Conservation (phyloP, 78 protist genomes). For the Capsaspora owczarzaki region DNA sequence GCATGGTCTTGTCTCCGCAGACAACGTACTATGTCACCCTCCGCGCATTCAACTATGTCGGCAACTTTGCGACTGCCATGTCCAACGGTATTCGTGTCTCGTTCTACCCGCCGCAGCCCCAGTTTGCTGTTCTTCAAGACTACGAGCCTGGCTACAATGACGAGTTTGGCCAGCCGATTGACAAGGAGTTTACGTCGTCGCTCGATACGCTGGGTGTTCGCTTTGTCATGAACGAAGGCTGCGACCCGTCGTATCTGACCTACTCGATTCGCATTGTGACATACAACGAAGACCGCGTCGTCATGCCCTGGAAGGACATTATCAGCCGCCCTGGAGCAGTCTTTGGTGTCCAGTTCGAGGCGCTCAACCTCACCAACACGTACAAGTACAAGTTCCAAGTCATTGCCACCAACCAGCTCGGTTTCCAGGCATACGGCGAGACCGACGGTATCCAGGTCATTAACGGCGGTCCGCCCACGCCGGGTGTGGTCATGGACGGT, state of each 20-base stretch:
- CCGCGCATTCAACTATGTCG: not conserved
- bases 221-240: not conserved
- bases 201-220: not conserved
- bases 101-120: too few species aligned
- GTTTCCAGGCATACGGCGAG: not conserved
- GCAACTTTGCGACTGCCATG: not conserved
- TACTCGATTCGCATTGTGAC: not conserved
- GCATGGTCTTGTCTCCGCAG: not conserved
- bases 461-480: not conserved
- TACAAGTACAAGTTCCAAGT: not conserved
- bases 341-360: not conserved
- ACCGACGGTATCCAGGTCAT: not conserved
- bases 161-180: too few species aligned
- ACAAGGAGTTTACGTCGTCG: too few species aligned
- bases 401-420: not conserved
- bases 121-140: too few species aligned
- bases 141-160: too few species aligned
- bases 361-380: not conserved
- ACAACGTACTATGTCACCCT: not conserved
- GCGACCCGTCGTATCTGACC: not conserved
- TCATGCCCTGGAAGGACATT: not conserved
- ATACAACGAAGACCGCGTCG: not conserved
- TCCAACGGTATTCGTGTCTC: not conserved
- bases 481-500: not conserved
- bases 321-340: not conserved